These are phyloP conservation scores for Colletotrichum limetticola DNA, from an alignment of 2,329 filamentous ascomycete genomes.

Conservation along the genomic window DNA sequence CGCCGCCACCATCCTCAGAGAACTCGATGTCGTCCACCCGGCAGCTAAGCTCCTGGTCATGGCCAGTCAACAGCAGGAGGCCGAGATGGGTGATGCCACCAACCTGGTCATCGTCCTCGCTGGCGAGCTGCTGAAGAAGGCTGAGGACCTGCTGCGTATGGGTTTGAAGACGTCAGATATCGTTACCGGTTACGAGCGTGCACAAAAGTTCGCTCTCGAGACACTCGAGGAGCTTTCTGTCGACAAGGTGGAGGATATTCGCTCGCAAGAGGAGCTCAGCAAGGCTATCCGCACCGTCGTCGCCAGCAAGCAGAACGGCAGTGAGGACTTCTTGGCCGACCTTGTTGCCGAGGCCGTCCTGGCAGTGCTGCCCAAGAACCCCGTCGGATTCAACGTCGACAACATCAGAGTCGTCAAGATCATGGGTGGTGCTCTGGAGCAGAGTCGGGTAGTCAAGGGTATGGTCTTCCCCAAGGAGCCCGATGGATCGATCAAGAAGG, in stretches of 20 bases:
- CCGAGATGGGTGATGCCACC: constrained; percentile 98
- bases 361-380: constrained; percentile 94
- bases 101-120: constrained; percentile 97
- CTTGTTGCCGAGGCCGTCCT: constrained; percentile 89
- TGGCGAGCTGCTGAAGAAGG: constrained; percentile 95
- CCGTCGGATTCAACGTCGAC: constrained; percentile 96
- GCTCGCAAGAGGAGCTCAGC: constrained; percentile 83
- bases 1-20: constrained; percentile 94
- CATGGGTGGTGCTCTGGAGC: constrained; percentile 95
- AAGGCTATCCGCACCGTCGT: constrained; percentile 97
- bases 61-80: constrained; percentile 98
- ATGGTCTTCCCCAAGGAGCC: constrained; percentile 99
- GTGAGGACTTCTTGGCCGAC: constrained; percentile 86
- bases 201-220: constrained; percentile 87
- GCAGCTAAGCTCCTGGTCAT: constrained; percentile 98
- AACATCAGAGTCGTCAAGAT: constrained; percentile 99
- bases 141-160: constrained; percentile 95
- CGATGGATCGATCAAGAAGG: constrained; percentile 93
- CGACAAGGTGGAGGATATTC: constrained; percentile 88
- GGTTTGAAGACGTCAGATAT: constrained; percentile 99
- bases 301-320: constrained; percentile 95
- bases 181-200: constrained; percentile 94
- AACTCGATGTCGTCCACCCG: constrained; percentile 98
- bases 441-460: constrained; percentile 93
- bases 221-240: constrained; percentile 88